Evolutionary conservation across 306 rosid genomes (phyloP), one percentile per base, ranked within the genome.

Genomic region (Sicyos edulis): DNA sequence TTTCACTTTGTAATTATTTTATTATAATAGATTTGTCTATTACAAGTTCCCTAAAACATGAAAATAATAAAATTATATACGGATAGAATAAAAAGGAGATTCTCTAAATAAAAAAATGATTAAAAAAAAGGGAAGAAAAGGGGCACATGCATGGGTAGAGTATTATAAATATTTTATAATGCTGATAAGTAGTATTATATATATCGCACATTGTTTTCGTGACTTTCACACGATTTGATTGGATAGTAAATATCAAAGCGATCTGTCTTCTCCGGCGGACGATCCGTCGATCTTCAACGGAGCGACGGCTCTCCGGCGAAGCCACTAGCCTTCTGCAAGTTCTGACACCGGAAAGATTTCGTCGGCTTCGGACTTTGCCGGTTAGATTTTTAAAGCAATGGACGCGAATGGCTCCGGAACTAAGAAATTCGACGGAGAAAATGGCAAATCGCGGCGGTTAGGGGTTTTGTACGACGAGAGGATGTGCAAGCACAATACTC

Each of bases 401-500:
- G 56, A 68, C 21, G 55, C 1, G 3, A 20, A 21, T 49, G 20
- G 34, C 56, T 68, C 56, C 13, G 44, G 13, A 68, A 15, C 72
- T 8, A 49, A 1, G 20, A 49, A 10, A 66, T 44, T 42, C 17
- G 32, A 68, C 54, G 56, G 72, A 14, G 20, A 0, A 17, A 68
- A 49, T 49, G 72, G 56, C 57, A 54, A 20, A 47, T 68, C 9
- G 34, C 90, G 80, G 22, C 86, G 78, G 20, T 91, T 93, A 4
- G 99, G 95, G 59, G 66, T 93, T 59, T 74, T 93, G 0, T 88
- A 87, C 86, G 97, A 93, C 40, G 88, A 85, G 72, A 82, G 88
- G 74, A 91, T 93, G 99, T 88, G 99, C 34, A 81, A 76, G 34
- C 99, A 93, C 58, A 47, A 71, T 60, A 74, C 78, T 2, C 87